Evolutionary conservation across 106 monocot species (phyloP), one percentile per base, ranked within the genome.

Genomic region (Dioscorea alata): DNA sequence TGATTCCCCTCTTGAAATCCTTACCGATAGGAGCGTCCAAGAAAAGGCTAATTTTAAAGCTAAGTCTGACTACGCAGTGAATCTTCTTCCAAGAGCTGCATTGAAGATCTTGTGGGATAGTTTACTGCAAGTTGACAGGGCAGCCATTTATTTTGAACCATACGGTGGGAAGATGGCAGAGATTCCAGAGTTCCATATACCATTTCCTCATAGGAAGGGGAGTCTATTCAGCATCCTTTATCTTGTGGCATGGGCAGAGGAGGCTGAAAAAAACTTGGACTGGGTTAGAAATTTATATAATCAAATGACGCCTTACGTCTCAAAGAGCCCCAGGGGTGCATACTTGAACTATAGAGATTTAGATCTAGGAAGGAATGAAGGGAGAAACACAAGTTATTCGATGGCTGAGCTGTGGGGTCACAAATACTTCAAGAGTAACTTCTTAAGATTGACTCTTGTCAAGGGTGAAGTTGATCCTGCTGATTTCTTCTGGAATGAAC

Each of bases 311-410:
- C 73, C 63, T 33, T 73, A 56, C 20, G 79, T 79, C 23, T 79
- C 79, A 1, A 83, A 71, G 50, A 28, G 59, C 21, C 79, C 83
- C 0, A 73, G 73, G 19, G 33, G 50, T 35, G 64, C 73, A 19
- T 73, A 73, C 48, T 3, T 66, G 8, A 74, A 74, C 66, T 42
- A 33, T 50, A 20, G 23, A 48, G 22, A 67, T 69, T 13, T 78
- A 25, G 51, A 63, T 57, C 8, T 85, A 81, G 85, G 85, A 74
- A 34, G 73, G 57, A 57, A n/a, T n/a, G n/a, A n/a, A n/a, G n/a
- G 67, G 18, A 74, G 74, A 2, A 24, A 13, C 17, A 19, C 42
- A 32, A 79, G 73, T 60, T 79, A 72, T 23, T 13, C 31, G 0
- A 73, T 51, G 35, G 79, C 58, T 33, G 72, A 31, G 49, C 59